A percentile compares a stretch with the other conserved stretches of the same genome.
These are phyloP conservation scores for Tulasnella sp. DNA, from an alignment of 768 basidiomycete species.

Conservation along the genomic window DNA sequence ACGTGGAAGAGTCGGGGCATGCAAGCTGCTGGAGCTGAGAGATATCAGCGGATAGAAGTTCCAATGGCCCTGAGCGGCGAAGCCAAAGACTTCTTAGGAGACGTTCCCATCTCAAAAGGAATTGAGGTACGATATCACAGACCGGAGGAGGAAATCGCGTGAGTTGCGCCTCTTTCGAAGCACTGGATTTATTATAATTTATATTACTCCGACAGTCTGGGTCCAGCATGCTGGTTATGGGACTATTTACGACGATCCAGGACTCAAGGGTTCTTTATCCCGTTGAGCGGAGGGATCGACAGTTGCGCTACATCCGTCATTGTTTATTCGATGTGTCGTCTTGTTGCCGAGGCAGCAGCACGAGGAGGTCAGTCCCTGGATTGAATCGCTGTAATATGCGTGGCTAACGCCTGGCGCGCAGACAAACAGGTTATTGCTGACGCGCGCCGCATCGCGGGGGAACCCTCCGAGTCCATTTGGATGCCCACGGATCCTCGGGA, in stretches of 20 bases:
- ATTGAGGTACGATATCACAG: slow-evolving; percentile 71
- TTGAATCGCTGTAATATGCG: not conserved
- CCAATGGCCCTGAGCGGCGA: slow-evolving; percentile 77
- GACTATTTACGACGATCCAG: slow-evolving; percentile 94
- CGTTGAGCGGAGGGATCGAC: slow-evolving; percentile 95
- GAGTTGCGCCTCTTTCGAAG: slow-evolving; percentile 44
- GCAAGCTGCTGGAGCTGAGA: slow-evolving; percentile 78
- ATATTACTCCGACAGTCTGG: slow-evolving; percentile 59
- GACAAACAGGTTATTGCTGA: slow-evolving; percentile 87
- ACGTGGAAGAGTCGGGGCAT: slow-evolving; percentile 81
- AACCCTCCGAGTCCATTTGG: slow-evolving; percentile 78
- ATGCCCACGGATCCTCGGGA: slow-evolving; percentile 86
- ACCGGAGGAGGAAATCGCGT: slow-evolving; percentile 99
- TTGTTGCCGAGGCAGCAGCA: slow-evolving; percentile 78
- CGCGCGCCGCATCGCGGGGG: slow-evolving; percentile 85
- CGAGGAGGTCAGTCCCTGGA: slow-evolving; percentile 60
- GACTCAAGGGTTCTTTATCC: slow-evolving; percentile 93
- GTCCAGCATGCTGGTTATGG: slow-evolving; percentile 99
- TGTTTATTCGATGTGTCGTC: slow-evolving; percentile 93
- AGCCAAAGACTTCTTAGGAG: slow-evolving; percentile 53
- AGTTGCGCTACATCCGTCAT: slow-evolving; percentile 97
- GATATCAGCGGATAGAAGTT: slow-evolving; percentile 82
- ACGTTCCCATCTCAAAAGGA: slow-evolving; percentile 55
- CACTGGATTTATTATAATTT: not conserved
- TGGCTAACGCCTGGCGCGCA: slow-evolving; percentile 42